Evolutionary conservation across 805 yeast species (phyloP).

Genomic region (Wickerhamiella sergipiensis): DNA sequence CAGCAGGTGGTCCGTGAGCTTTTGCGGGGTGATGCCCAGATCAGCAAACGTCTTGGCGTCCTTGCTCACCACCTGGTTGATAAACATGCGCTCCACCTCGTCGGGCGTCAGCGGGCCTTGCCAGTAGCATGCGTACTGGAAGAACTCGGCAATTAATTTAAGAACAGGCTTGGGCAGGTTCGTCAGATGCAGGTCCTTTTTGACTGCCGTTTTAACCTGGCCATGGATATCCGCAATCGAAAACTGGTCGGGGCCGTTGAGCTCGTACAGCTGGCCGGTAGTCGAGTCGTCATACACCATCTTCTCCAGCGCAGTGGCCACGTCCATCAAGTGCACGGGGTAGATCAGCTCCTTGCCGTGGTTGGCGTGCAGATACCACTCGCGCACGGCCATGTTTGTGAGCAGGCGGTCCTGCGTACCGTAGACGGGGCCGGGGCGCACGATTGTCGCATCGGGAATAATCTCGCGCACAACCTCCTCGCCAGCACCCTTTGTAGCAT

Average conservation of each 20-base stretch:
- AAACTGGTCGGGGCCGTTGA: conserved; percentile 57
- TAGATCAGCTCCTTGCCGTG: conserved; percentile 45
- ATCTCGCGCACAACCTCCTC: conserved; percentile 57
- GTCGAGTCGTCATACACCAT: conserved; percentile 76
- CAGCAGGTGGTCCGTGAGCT: conserved; percentile 33
- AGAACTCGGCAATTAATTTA: conserved; percentile 24
- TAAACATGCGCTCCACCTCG: conserved; percentile 56
- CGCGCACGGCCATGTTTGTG: conserved; percentile 42
- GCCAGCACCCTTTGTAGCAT: conserved; percentile 67
- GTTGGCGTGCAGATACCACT: conserved; percentile 53
- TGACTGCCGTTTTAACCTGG: conserved; percentile 50
- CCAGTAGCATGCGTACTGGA: conserved; percentile 32
- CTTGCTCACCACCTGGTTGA: conserved; percentile 50
- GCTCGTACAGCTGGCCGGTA: conserved; percentile 59
- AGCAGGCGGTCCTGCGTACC: conserved; percentile 63
- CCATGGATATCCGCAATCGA: conserved; percentile 51
- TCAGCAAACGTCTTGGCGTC: conserved; percentile 52
- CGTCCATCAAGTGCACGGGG: conserved; percentile 69
- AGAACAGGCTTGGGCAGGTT: conserved; percentile 31
- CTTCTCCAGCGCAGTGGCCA: conserved; percentile 62
- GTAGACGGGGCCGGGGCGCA: conserved; percentile 70
- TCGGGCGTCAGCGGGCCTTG: conserved; percentile 46
- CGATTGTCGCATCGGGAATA: conserved; percentile 66
- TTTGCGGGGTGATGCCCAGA: conserved; percentile 50
- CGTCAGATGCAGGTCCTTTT: conserved; percentile 27